A percentile compares a stretch with the other conserved stretches of the same genome.
Conservation (phyloP, 2,329 filamentous ascomycete genomes). For the Tolypocladium ophioglossoides region DNA sequence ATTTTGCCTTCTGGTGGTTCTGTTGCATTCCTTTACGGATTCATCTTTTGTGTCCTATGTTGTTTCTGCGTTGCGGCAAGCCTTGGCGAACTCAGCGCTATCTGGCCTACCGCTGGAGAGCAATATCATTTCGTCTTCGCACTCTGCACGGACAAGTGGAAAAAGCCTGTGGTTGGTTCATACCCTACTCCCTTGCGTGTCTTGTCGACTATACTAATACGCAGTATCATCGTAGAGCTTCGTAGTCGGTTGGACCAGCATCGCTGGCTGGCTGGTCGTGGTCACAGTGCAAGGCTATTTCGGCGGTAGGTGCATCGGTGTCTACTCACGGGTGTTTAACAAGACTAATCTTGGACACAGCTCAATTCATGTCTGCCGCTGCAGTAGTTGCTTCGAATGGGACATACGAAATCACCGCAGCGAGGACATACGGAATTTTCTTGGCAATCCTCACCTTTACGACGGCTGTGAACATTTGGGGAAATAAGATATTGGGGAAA, state of each 20-base stretch:
- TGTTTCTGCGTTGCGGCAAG: conserved; percentile 30
- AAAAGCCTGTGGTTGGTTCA: conserved; percentile 19
- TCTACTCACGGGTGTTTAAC: too few species aligned
- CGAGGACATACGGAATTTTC: conserved; percentile 32
- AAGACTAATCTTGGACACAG: conserved; percentile 8
- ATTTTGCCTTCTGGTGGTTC: conserved; percentile 30
- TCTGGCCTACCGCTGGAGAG: conserved; percentile 35
- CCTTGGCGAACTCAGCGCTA: conserved; percentile 30
- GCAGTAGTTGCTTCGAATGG: conserved; percentile 27
- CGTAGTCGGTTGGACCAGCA: conserved; percentile 32
- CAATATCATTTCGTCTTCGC: conserved; percentile 35
- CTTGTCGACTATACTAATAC: neutral
- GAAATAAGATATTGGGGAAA: conserved; percentile 26
- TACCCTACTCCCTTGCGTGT: too few species aligned
- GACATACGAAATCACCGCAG: conserved; percentile 22
- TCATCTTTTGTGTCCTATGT: conserved; percentile 33
- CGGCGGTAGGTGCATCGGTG: conserved; percentile 16
- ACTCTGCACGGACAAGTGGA: conserved; percentile 26
- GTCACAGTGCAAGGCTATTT: conserved; percentile 33
- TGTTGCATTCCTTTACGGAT: conserved; percentile 31
- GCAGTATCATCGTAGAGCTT: conserved; percentile 22
- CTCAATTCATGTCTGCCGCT: conserved; percentile 32
- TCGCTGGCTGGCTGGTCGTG: conserved; percentile 33
- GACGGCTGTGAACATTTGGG: conserved; percentile 28
- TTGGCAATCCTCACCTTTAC: conserved; percentile 25